These are phyloP conservation scores for Colletotrichum echinochloae DNA, from an alignment of 2,329 filamentous ascomycete species.

Conservation along the genomic window DNA sequence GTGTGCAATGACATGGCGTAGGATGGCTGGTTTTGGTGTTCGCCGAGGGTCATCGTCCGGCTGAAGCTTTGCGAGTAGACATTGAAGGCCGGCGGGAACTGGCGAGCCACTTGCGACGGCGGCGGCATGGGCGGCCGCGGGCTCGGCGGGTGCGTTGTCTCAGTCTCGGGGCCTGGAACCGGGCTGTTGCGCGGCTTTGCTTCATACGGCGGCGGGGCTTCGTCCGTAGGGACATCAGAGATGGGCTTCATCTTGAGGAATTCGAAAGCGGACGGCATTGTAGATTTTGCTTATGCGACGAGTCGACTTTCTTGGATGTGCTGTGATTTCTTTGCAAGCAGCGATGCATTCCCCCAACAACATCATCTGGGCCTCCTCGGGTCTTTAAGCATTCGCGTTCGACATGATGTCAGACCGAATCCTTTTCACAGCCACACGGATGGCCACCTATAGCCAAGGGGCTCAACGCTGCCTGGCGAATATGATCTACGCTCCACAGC, in stretches of 20 bases:
- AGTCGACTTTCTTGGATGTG: neutral
- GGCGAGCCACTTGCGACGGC: slow-evolving; percentile 31
- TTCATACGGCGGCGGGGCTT: slow-evolving; percentile 39
- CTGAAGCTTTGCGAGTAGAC: slow-evolving; percentile 41
- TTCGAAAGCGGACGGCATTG: neutral
- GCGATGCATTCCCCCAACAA: neutral
- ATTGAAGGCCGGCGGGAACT: slow-evolving; percentile 41
- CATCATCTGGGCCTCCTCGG: neutral
- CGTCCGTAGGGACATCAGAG: slow-evolving; percentile 8
- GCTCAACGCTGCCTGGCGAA: slow-evolving; percentile 14
- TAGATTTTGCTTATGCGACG: neutral
- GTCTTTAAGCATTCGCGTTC: neutral
- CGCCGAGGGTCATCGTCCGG: slow-evolving; percentile 37
- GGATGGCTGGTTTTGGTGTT: slow-evolving; percentile 37
- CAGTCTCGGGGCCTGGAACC: slow-evolving; percentile 5
- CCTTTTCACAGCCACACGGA: slow-evolving; percentile 29
- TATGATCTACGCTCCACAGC: slow-evolving; percentile 35
- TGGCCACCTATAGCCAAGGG: slow-evolving; percentile 7
- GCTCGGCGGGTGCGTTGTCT: neutral
- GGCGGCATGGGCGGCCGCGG: slow-evolving; percentile 3
- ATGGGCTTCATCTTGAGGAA: slow-evolving; percentile 17
- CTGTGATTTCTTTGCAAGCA: neutral
- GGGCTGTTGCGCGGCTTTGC: slow-evolving; percentile 23
- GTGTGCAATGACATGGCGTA: slow-evolving; percentile 40
- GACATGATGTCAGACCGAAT: slow-evolving; percentile 24